A percentile compares a stretch with the other conserved stretches of the same genome.
Conservation (phyloP, 176 grass and related monocot genomes). For the Oryza rufipogon region DNA sequence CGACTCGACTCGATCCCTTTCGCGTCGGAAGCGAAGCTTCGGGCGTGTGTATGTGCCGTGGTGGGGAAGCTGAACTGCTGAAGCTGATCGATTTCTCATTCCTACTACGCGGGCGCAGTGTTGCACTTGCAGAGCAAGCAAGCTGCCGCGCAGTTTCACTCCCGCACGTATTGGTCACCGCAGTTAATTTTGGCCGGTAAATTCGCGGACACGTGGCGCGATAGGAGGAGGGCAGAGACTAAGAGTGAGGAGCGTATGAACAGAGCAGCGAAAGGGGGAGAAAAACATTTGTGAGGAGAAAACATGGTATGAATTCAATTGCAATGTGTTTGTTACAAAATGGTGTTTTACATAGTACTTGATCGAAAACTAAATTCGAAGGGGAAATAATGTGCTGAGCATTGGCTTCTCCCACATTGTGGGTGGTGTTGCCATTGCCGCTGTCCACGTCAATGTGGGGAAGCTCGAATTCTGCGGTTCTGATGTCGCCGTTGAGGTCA, state of each 20-base stretch:
- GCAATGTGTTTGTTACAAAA: not conserved
- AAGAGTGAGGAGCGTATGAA: not conserved
- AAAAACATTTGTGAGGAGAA: not conserved
- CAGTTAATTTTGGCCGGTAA: not conserved
- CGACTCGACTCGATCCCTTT: slow-evolving; percentile 7
- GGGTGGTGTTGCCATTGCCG: not conserved
- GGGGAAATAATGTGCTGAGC: not conserved
- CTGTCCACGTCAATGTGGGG: not conserved
- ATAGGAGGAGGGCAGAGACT: not conserved
- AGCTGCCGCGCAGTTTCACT: not conserved
- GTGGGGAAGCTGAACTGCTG: not conserved
- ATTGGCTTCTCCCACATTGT: not conserved
- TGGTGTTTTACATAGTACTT: not conserved
- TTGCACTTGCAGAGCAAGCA: slow-evolving; percentile 1
- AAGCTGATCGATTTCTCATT: not conserved
- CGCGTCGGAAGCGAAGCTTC: slow-evolving; percentile 31
- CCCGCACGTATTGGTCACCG: not conserved
- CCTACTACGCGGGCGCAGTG: not conserved
- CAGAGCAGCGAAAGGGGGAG: not conserved
- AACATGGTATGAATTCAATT: not conserved
- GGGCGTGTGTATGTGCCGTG: slow-evolving; percentile 22
- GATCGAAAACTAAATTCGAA: not conserved
- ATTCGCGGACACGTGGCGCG: not conserved
- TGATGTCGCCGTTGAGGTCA: not conserved
- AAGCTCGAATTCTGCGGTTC: not conserved